phyloP scores from a whole-genome alignment of 2,329 filamentous ascomycete species.

The Ophiostoma montium region DNA sequence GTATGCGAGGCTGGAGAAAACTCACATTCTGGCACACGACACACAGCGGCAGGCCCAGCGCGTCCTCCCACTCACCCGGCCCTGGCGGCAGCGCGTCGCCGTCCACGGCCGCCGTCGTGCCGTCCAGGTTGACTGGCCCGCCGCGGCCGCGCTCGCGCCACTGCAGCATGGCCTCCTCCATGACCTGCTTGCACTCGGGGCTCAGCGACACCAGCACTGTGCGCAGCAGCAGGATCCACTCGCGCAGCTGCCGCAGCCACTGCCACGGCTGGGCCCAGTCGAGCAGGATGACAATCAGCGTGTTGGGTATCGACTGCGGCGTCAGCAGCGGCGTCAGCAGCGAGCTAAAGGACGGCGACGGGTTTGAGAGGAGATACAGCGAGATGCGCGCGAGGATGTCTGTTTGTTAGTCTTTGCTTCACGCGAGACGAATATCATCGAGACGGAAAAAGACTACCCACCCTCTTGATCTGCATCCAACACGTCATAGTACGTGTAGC shows the following conservation, averaged over 20 bases:
- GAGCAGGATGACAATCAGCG: slow-evolving; percentile 76
- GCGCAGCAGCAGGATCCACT: slow-evolving; percentile 77
- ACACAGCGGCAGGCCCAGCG: slow-evolving; percentile 70
- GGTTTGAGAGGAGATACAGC: slow-evolving; percentile 74
- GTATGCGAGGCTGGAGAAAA: slow-evolving; percentile 3
- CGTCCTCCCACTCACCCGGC: slow-evolving; percentile 87
- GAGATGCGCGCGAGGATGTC: slow-evolving; percentile 84
- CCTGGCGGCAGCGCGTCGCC: slow-evolving; percentile 64
- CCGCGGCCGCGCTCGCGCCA: slow-evolving; percentile 67
- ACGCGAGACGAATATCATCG: not conserved
- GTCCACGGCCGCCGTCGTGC: slow-evolving; percentile 37
- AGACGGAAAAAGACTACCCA: slow-evolving; percentile 27
- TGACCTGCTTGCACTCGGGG: slow-evolving; percentile 61
- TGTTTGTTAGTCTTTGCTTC: slow-evolving; percentile 20
- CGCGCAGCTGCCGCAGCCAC: slow-evolving; percentile 78
- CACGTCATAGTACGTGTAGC: slow-evolving; percentile 92
- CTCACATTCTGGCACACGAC: slow-evolving; percentile 91
- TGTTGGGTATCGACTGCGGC: slow-evolving; percentile 70
- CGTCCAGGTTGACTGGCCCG: slow-evolving; percentile 47
- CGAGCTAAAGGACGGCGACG: slow-evolving; percentile 67
- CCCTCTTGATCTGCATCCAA: slow-evolving; percentile 88
- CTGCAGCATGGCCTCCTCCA: slow-evolving; percentile 72
- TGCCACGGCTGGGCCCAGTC: slow-evolving; percentile 91
- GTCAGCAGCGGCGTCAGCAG: slow-evolving; percentile 76
- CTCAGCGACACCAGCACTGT: slow-evolving; percentile 62